A percentile compares a stretch with the other conserved stretches of the same genome.
Conservation (phyloP, 176 grass and related monocot species). For the Saccharum spontaneum region DNA sequence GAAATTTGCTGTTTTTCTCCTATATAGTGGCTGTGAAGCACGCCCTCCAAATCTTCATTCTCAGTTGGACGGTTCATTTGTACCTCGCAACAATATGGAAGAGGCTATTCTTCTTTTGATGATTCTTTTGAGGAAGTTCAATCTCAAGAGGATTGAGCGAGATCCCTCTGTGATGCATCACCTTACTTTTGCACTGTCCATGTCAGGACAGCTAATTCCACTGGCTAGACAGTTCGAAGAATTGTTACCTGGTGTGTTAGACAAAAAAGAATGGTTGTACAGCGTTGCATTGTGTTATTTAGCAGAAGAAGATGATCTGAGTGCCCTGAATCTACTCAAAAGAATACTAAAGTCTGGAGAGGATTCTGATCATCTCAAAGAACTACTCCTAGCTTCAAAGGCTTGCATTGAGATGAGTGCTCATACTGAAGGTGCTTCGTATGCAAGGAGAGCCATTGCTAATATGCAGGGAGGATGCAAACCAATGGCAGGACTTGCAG, state of each 20-base stretch:
- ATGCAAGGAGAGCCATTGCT: constrained; percentile 63
- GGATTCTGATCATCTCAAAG: constrained; percentile 69
- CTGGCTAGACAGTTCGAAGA: constrained; percentile 82
- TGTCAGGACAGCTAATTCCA: constrained; percentile 65
- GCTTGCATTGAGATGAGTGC: constrained; percentile 52
- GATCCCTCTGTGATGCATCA: constrained; percentile 79
- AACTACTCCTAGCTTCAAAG: constrained; percentile 86
- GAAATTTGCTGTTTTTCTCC: constrained; percentile 79
- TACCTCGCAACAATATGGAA: constrained; percentile 90
- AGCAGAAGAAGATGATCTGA: constrained; percentile 69
- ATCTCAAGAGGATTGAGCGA: constrained; percentile 69
- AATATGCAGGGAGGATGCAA: constrained; percentile 51
- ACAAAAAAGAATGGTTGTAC: constrained; percentile 72
- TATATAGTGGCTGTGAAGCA: constrained; percentile 89
- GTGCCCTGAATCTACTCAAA: constrained; percentile 74
- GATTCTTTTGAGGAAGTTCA: constrained; percentile 85
- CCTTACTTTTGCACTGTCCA: constrained; percentile 80
- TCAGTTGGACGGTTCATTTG: constrained; percentile 85
- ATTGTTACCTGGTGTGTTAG: constrained; percentile 61
- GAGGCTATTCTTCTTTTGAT: constrained; percentile 92
- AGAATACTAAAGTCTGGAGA: constrained; percentile 58
- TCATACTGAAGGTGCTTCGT: constrained; percentile 61
- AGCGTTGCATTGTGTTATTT: constrained; percentile 93
- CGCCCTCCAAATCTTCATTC: constrained; percentile 78
- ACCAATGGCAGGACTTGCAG: constrained; percentile 56